Conservation (phyloP, 1,284 basidiomycete species). For the Sutorius eximius region DNA sequence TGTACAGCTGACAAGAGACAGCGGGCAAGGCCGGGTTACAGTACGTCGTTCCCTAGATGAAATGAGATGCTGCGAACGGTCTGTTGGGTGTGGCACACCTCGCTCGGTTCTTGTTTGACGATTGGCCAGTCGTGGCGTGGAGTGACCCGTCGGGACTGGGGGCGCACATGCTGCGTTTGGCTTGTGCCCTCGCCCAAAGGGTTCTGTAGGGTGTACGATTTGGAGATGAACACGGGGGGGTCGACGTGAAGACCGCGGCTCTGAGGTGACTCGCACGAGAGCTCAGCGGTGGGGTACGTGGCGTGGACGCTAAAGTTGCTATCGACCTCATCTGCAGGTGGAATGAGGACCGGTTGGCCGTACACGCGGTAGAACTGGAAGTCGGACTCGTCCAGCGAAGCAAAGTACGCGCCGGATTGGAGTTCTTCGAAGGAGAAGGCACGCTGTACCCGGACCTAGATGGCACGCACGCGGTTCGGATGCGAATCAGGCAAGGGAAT, state of each 20-base stretch:
- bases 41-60: slow-evolving; percentile 16
- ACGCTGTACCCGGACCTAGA: slow-evolving; percentile 31
- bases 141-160: neutral
- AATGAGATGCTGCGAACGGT: slow-evolving; percentile 7
- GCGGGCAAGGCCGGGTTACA: slow-evolving; percentile 14
- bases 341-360: slow-evolving; percentile 35
- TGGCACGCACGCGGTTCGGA: slow-evolving; percentile 3
- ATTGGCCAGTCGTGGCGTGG: slow-evolving; percentile 19
- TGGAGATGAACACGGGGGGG: slow-evolving; percentile 13
- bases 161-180: neutral
- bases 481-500: neutral
- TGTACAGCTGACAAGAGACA: slow-evolving; percentile 20
- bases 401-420: slow-evolving; percentile 35
- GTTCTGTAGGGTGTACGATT: slow-evolving; percentile 34
- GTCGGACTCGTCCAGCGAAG: slow-evolving; percentile 32
- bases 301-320: slow-evolving; percentile 19
- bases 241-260: slow-evolving; percentile 5
- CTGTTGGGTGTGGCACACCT: slow-evolving; percentile 20
- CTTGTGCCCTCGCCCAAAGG: slow-evolving; percentile 22
- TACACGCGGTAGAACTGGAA: slow-evolving; percentile 35
- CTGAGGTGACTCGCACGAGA: neutral
- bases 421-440: slow-evolving; percentile 36
- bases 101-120: slow-evolving; percentile 27
- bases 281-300: slow-evolving; percentile 3
- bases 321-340: slow-evolving; percentile 18